Base-by-base conservation (phyloP, 345 rosid species). In the Boechera divaricarpa region DNA sequence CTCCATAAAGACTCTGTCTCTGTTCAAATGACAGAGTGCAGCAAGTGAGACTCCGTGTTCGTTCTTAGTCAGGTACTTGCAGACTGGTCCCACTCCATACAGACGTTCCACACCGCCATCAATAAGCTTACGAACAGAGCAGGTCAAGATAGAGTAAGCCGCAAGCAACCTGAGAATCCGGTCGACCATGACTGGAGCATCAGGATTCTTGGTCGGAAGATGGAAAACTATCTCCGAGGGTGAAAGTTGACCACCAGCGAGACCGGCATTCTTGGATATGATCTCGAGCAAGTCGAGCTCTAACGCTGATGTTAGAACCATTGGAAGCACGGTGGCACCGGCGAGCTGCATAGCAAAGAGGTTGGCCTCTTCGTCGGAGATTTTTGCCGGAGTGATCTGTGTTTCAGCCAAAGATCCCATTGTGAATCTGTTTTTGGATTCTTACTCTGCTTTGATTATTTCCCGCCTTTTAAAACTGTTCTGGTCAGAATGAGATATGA, bases 261-360 rank as follows among this genome's bases (percentile, higher is more conserved):
- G 85, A 5, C 83, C 79, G 0, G 15, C 48, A 32, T 69, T 76
- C 75, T 82, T 86, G 7, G 88, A 84, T 72, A 91, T 86, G 86
- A 93, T 87, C 80, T 93, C 94, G 5, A 89, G 89, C 16, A 93
- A 70, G 81, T 89, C 96, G 0, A 93, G 96, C 66, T 93, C 98
- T 4, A 93, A 69, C 60, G 97, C 92, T 3, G 97, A 41, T 73
- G 89, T 91, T 18, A 93, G 85, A 54, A 91, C 87, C 98, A 89
- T 93, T 0, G 97, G 96, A 5, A 91, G 86, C 45, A 88, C 88
- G 2, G 92, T 89, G 16, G 88, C 86, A 18, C 94, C 83, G n/a
- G 86, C 74, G 8, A 93, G 86, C 64, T 89, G 92, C 84, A 91
- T 84, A 44, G 95, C 95, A 54, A 85, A 89, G 36, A 85, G 87